A percentile compares a stretch with the other conserved stretches of the same genome.
These are phyloP conservation scores for Camellia sinensis DNA, from an alignment of 148 eudicot genomes.

Conservation along the genomic window DNA sequence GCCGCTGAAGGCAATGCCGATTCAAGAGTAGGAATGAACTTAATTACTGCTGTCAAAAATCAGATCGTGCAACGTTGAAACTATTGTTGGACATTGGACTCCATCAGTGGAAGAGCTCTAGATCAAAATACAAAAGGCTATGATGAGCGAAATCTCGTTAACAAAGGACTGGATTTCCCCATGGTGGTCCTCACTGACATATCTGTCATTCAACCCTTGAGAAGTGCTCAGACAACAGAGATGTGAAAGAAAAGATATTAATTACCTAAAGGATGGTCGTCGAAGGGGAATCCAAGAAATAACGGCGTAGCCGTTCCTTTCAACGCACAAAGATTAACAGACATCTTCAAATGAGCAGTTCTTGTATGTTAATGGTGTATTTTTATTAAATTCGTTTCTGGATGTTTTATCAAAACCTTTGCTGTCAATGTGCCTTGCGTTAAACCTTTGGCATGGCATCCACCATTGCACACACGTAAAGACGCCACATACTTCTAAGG, in stretches of 20 bases:
- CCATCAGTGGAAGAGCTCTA: slow-evolving; percentile 30
- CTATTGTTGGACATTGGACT: slow-evolving; percentile 19
- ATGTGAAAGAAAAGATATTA: slow-evolving; percentile 26
- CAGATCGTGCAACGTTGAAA: slow-evolving; percentile 33
- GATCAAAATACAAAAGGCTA: slow-evolving; percentile 30
- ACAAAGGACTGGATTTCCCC: slow-evolving; percentile 41
- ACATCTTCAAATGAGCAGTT: not conserved
- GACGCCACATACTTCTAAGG: too few relatives aligned
- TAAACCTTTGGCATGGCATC: too few relatives aligned
- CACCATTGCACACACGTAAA: too few relatives aligned
- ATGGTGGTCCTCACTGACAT: slow-evolving; percentile 35
- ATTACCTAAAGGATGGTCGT: slow-evolving; percentile 26
- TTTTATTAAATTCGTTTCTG: not conserved
- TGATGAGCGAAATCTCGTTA: slow-evolving; percentile 34
- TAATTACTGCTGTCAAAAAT: slow-evolving; percentile 36
- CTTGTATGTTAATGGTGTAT: not conserved
- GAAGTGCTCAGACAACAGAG: slow-evolving; percentile 9
- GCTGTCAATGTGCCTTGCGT: too few relatives aligned
- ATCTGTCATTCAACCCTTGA: slow-evolving; percentile 20
- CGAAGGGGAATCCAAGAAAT: slow-evolving; percentile 34
- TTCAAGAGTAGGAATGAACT: slow-evolving; percentile 49
- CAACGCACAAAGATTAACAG: not conserved
- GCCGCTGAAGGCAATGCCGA: slow-evolving; percentile 39
- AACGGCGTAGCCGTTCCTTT: slow-evolving; percentile 26
- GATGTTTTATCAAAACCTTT: too few relatives aligned